Base-by-base conservation (phyloP, 345 rosid genomes). In the Durio zibethinus region DNA sequence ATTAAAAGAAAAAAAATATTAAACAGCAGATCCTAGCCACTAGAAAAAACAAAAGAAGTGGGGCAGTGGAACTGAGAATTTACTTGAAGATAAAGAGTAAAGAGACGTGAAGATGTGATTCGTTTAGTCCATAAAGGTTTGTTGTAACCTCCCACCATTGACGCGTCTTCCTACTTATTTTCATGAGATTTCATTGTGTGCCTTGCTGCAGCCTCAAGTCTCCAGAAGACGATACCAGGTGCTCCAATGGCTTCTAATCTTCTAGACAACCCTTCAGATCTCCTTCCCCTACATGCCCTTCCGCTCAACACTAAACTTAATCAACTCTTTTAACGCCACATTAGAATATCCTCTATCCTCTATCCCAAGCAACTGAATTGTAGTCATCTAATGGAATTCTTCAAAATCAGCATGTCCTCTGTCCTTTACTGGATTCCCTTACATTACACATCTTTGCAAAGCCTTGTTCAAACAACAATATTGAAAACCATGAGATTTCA, bases 381-480 rank as follows among this genome's bases (percentile, higher is more conserved):
- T 5, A 1, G 2, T 27, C 20, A 4, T 25, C 1, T 36, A 16
- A 85, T 87, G 90, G 86, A 81, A 42, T 81, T 83, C 53, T 3
- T 77, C 12, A 18, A 15, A 31, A 83, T 87, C 76, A 75, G 68
- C 15, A 76, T 82, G 9, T 85, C 85, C n/a, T 61, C 82, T 0
- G 11, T 86, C 33, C 86, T 88, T 64, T 85, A 87, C 1, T 89
- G 89, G 88, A 84, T 82, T 43, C 89, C 82, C 1, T 67, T 76
- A 0, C 38, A 2, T 48, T 54, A 0, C 42, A 21, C 2, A 16
- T 27, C 45, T 15, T 33, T 31, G 4, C 16, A 21, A 33, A 54
- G 25, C 64, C 31, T 12, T 27, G 11, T 4, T 31, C 20, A 3
- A 27, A 2, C 31, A 6, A 2, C 42, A 38, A 31, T 31, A 31